Evolutionary conservation across 345 rosid species (phyloP).

Genomic region (Microthlaspi erraticum): DNA sequence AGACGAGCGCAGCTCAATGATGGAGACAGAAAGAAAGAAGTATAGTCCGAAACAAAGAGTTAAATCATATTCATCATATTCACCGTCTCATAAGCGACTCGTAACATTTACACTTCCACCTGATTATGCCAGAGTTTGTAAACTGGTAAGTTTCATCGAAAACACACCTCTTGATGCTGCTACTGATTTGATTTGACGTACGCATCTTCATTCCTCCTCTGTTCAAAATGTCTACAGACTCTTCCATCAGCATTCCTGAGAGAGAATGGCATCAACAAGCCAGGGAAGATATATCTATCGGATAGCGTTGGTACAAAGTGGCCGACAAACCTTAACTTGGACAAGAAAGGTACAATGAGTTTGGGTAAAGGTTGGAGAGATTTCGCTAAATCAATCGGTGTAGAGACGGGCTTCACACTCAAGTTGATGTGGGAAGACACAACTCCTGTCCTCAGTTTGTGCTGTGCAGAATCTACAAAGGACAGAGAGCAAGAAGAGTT

Average conservation of each 20-base stretch:
- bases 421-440: constrained; percentile 22
- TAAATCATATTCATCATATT: constrained; percentile 23
- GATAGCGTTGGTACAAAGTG: constrained; percentile 14
- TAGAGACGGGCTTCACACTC: not conserved
- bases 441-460: constrained; percentile 19
- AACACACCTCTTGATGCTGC: constrained; percentile 1
- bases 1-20: not conserved
- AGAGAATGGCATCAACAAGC: constrained; percentile 29
- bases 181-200: not conserved
- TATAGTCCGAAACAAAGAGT: not conserved
- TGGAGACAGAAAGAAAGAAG: not conserved
- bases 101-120: constrained; percentile 14
- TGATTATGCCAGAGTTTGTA: not conserved
- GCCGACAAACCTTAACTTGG: not conserved
- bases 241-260: not conserved
- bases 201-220: not conserved
- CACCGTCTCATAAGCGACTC: not conserved
- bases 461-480: not conserved
- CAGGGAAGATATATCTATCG: constrained; percentile 17
- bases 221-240: constrained; percentile 10
- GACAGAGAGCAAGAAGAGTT: constrained; percentile 17
- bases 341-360: not conserved
- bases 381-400: not conserved
- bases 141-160: constrained; percentile 1
- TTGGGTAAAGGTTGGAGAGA: constrained; percentile 25